Base-by-base conservation (phyloP, 305 asterid species). In the Fraxinus ornus region DNA sequence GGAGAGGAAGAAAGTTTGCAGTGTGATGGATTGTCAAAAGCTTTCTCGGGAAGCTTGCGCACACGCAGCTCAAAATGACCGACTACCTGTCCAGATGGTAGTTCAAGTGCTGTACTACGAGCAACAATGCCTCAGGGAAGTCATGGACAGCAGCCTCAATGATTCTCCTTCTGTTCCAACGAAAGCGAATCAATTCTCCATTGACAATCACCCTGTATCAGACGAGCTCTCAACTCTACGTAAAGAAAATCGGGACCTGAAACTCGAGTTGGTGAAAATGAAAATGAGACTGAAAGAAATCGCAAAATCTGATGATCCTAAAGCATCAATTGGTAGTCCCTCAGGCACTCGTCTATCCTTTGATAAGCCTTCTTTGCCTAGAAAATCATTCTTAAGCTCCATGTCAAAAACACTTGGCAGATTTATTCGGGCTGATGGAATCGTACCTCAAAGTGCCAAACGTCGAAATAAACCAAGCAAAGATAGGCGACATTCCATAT, bases 91-190 rank as follows among this genome's bases (percentile, higher is more conserved):
- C 71, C 98, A 94, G 71, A 94, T 92, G 0, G 93, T 91, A 0
- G 97, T 96, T 30, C 98, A 93, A 86, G 99, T 96, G 47, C 96
- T 96, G 28, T 92, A 92, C 90, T 87, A 93, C 76, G 98, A 96
- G 90, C 98, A 94, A 72, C 98, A 93, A 83, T 94, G 95, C 24
- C 92, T 91, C 3, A 85, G 95, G 39, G 97, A 91, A 49, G 94
- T 79, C 79, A 78, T 93, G 93, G 91, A 93, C 32, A 83, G 87
- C 15, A 73, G 80, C 82, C 81, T 85, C 41, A 82, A n/a, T 26
- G 90, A 87, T 4, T 76, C 90, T 22, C 87, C 93, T 22, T 12
- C 88, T 33, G 78, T 85, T 36, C 78, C 85, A n/a, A 60, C 85
- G 36, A 89, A 90, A 60, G 77, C 37, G 39, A 80, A 78, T 7